Conservation (phyloP, 441 rosid species). For the Hura crepitans region DNA sequence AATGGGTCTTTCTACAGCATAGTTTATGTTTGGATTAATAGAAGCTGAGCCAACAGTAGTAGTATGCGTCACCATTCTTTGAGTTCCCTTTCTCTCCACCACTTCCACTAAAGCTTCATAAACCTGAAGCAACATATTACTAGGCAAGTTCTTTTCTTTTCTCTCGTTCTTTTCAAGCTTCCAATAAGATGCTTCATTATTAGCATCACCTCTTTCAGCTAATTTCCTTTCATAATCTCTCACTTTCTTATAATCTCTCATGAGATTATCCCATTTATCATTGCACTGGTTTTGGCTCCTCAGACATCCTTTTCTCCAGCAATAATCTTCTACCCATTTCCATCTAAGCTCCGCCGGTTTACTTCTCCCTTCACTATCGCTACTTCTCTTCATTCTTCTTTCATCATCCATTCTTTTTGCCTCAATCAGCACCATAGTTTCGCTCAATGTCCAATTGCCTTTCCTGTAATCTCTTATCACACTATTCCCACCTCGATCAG, state of each 20-base stretch:
- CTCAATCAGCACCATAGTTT: conserved; percentile 77
- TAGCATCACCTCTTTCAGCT: conserved; percentile 25
- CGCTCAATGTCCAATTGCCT: conserved; percentile 77
- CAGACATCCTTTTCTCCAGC: conserved; percentile 67
- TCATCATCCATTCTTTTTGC: conserved; percentile 89
- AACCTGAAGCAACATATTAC: conserved; percentile 64
- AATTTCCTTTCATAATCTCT: conserved; percentile 57
- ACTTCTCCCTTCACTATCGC: conserved; percentile 35
- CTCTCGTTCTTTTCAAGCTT: conserved; percentile 73
- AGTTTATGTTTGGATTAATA: conserved; percentile 17
- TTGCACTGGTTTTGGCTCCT: conserved; percentile 95
- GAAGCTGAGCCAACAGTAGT: conserved; percentile 16
- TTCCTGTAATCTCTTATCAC: conserved; percentile 73
- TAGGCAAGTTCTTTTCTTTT: conserved; percentile 73
- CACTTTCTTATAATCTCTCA: conserved; percentile 92
- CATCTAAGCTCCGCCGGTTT: conserved; percentile 78
- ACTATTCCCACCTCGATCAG: conserved; percentile 47
- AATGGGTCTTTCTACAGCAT: conserved; percentile 26
- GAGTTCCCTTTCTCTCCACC: conserved; percentile 58
- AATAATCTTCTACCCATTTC: conserved; percentile 95
- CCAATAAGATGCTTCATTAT: conserved; percentile 53
- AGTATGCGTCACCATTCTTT: conserved; percentile 15
- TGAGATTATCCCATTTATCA: conserved; percentile 95
- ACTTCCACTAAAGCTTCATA: conserved; percentile 66
- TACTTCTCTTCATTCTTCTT: conserved; percentile 60